Evolutionary conservation across 2,329 filamentous ascomycete genomes (phyloP).

Genomic region (Talaromyces piceae): DNA sequence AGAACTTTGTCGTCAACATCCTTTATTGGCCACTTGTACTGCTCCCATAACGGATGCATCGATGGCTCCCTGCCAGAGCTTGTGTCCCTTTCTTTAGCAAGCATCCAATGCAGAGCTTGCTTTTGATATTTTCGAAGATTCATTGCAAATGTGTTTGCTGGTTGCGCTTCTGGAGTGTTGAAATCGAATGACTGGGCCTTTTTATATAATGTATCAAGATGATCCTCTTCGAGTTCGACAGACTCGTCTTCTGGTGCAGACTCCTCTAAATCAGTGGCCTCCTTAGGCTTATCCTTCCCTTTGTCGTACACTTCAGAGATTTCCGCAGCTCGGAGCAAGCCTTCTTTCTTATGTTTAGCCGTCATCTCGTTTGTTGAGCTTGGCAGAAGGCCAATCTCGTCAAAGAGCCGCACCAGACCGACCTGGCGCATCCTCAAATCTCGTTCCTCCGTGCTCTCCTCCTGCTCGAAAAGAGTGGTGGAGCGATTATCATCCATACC

Average conservation of each 20-base stretch:
- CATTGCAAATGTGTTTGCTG: slow-evolving; percentile 74
- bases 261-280: slow-evolving; percentile 33
- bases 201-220: slow-evolving; percentile 86
- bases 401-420: slow-evolving; percentile 77
- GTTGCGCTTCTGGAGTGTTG: slow-evolving; percentile 77
- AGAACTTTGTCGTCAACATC: slow-evolving; percentile 78
- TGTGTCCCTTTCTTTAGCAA: slow-evolving; percentile 80
- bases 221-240: slow-evolving; percentile 86
- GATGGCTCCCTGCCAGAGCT: slow-evolving; percentile 64
- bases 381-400: slow-evolving; percentile 78
- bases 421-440: slow-evolving; percentile 77
- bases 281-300: slow-evolving; percentile 40
- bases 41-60: slow-evolving; percentile 97
- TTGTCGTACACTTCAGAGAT: slow-evolving; percentile 68
- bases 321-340: slow-evolving; percentile 78
- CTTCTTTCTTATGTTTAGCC: slow-evolving; percentile 72
- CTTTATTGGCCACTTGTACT: slow-evolving; percentile 81
- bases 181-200: slow-evolving; percentile 98
- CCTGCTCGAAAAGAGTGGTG: slow-evolving; percentile 70
- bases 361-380: slow-evolving; percentile 65
- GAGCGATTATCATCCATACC: slow-evolving; percentile 57
- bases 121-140: slow-evolving; percentile 86
- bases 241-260: slow-evolving; percentile 69
- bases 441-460: slow-evolving; percentile 79
- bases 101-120: slow-evolving; percentile 94